phyloP scores from a whole-genome alignment of 176 grass and related monocot species.

The Chrysopogon serrulatus region DNA sequence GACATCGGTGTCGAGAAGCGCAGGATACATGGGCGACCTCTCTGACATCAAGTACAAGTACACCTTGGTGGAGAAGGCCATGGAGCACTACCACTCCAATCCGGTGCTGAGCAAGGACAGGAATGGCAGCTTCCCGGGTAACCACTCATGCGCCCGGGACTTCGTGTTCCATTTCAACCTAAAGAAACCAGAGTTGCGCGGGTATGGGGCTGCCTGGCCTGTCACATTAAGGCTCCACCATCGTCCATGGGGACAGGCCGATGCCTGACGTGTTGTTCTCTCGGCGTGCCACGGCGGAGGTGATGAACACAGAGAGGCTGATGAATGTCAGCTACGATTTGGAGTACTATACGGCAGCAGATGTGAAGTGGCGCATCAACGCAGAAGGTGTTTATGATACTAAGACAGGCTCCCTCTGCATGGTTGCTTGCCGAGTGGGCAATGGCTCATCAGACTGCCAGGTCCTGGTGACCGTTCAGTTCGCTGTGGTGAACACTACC shows the following conservation, averaged over 20 bases:
- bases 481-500: conserved; percentile 1
- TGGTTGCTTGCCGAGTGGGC: conserved; percentile 41
- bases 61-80: conserved; percentile 25
- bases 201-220: too few relatives aligned
- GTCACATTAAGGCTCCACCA: too few relatives aligned
- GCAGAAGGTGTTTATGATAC: conserved; percentile 67
- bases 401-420: conserved; percentile 30
- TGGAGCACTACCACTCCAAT: background rate
- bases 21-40: background rate
- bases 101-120: background rate
- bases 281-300: too few relatives aligned
- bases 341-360: too few relatives aligned
- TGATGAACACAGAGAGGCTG: too few relatives aligned
- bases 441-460: conserved; percentile 33
- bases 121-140: background rate
- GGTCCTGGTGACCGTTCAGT: conserved; percentile 34
- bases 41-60: conserved; percentile 26
- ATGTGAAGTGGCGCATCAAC: background rate
- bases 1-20: background rate
- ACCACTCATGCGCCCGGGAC: conserved; percentile 21
- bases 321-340: too few relatives aligned
- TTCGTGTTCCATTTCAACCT: background rate
- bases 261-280: too few relatives aligned
- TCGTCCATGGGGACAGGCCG: too few relatives aligned
- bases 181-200: too few relatives aligned